phyloP scores from a whole-genome alignment of 805 yeast genomes.

The Candida nemodendra region DNA sequence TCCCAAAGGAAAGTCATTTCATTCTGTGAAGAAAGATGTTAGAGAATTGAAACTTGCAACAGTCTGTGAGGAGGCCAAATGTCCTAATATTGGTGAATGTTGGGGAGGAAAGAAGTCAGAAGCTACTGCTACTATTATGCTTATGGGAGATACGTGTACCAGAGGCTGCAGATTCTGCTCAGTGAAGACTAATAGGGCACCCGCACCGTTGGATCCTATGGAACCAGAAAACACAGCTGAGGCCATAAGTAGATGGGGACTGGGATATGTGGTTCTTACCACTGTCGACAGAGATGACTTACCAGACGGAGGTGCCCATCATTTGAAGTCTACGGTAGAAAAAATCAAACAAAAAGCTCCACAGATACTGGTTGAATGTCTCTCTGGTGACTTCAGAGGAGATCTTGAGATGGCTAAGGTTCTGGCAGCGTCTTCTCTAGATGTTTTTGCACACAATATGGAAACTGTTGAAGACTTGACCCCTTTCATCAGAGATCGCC shows the following conservation, averaged over 20 bases:
- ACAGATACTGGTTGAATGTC: slow-evolving; percentile 86
- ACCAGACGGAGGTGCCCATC: slow-evolving; percentile 88
- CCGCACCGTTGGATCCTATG: slow-evolving; percentile 87
- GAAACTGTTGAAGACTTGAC: slow-evolving; percentile 96
- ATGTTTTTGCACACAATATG: slow-evolving; percentile 94
- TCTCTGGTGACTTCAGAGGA: slow-evolving; percentile 95
- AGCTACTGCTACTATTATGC: slow-evolving; percentile 97
- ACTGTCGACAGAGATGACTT: slow-evolving; percentile 97
- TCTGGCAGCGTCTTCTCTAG: slow-evolving; percentile 84
- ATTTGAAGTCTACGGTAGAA: slow-evolving; percentile 82
- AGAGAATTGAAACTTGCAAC: slow-evolving; percentile 87
- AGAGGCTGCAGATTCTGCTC: slow-evolving; percentile 99
- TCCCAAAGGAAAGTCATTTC: slow-evolving; percentile 89
- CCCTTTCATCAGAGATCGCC: slow-evolving; percentile 91
- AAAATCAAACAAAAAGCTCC: slow-evolving; percentile 87
- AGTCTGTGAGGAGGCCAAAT: slow-evolving; percentile 97
- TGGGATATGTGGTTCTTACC: slow-evolving; percentile 95
- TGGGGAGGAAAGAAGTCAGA: slow-evolving; percentile 97
- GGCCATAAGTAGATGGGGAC: slow-evolving; percentile 96
- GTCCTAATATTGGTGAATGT: slow-evolving; percentile 99
- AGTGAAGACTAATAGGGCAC: slow-evolving; percentile 87
- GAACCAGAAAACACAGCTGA: slow-evolving; percentile 98
- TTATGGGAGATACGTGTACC: slow-evolving; percentile 97
- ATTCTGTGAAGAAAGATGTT: slow-evolving; percentile 79
- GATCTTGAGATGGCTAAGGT: slow-evolving; percentile 75